Conservation (phyloP, 2,329 filamentous ascomycete genomes). For the Penicillium sp. region DNA sequence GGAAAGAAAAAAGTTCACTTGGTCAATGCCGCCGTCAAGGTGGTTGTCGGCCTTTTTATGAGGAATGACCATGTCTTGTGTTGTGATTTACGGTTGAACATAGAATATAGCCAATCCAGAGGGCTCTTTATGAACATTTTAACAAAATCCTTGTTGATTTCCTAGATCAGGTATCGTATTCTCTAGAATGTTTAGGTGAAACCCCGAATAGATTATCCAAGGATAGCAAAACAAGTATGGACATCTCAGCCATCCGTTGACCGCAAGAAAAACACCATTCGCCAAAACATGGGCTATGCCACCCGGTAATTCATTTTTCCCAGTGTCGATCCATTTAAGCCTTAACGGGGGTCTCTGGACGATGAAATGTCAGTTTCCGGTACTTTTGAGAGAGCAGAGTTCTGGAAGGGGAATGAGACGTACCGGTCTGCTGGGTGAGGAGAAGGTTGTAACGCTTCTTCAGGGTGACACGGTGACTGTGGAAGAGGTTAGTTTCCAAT, state of each 20-base stretch:
- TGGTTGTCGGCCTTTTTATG: conserved; percentile 17
- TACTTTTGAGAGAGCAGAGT: too few species aligned
- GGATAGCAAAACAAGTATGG: conserved; percentile 21
- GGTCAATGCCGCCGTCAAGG: conserved; percentile 4
- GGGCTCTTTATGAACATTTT: conserved; percentile 13
- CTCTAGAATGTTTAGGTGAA: conserved; percentile 12
- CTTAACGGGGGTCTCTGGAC: conserved; percentile 33
- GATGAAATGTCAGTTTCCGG: conserved; percentile 11
- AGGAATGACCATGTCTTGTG: conserved; percentile 20
- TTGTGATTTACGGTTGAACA: conserved; percentile 26
- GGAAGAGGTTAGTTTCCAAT: conserved; percentile 5
- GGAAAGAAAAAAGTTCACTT: conserved; percentile 20
- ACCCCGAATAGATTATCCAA: conserved; percentile 20
- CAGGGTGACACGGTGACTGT: conserved; percentile 84
- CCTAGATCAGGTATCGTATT: conserved; percentile 15
- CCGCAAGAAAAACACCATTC: conserved; percentile 41
- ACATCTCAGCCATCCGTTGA: conserved; percentile 28
- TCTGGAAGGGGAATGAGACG: conserved; percentile 22
- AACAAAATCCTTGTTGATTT: conserved; percentile 14
- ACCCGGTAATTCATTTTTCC: conserved; percentile 29
- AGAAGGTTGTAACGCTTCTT: conserved; percentile 91
- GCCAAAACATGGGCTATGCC: conserved; percentile 34
- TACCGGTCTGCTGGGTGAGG: conserved; percentile 71
- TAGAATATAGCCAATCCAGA: conserved; percentile 18
- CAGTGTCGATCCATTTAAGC: conserved; percentile 27